Percentiles rank a stretch among this genome's conserved stretches.
phyloP scores from a whole-genome alignment of 2,329 filamentous ascomycete species.

The Amesomyces nigricolor region DNA sequence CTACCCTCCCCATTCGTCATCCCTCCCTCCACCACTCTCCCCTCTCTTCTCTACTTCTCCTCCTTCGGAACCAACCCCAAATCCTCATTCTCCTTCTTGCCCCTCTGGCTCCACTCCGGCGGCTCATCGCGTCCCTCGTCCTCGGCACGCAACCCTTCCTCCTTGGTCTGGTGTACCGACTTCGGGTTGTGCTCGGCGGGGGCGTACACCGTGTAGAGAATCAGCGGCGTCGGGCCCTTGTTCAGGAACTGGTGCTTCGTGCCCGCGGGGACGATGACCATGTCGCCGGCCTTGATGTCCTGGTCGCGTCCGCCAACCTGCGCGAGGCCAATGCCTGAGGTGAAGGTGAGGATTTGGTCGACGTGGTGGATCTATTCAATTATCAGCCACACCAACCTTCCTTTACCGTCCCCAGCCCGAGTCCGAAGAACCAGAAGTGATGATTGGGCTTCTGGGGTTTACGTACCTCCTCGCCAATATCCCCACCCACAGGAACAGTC shows the following conservation, averaged over 20 bases:
- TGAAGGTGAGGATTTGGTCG: constrained; percentile 61
- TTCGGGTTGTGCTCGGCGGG: constrained; percentile 56
- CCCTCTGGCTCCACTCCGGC: constrained; percentile 52
- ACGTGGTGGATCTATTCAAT: constrained; percentile 47
- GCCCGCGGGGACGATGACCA: constrained; percentile 52
- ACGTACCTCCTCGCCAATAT: constrained; percentile 59
- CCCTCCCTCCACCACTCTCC: no score
- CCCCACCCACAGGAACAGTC: constrained; percentile 57
- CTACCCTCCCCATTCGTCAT: no score
- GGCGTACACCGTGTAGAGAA: constrained; percentile 58
- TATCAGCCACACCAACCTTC: neutral
- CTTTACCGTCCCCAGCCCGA: no score
- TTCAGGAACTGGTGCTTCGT: constrained; percentile 63
- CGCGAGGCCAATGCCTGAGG: constrained; percentile 36
- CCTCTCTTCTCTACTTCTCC: neutral
- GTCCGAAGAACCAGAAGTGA: no score
- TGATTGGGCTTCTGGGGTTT: neutral
- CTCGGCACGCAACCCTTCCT: constrained; percentile 56
- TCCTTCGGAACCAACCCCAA: constrained; percentile 41
- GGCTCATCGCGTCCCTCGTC: constrained; percentile 56
- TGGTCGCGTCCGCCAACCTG: constrained; percentile 21
- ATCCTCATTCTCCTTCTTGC: constrained; percentile 53
- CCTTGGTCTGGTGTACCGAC: constrained; percentile 58
- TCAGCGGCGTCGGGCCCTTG: constrained; percentile 51
- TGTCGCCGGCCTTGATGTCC: constrained; percentile 31